Evolutionary conservation across 2,329 filamentous ascomycete genomes (phyloP), one percentile per base, ranked within the genome.

Genomic region (Dactylellina leptospora): DNA sequence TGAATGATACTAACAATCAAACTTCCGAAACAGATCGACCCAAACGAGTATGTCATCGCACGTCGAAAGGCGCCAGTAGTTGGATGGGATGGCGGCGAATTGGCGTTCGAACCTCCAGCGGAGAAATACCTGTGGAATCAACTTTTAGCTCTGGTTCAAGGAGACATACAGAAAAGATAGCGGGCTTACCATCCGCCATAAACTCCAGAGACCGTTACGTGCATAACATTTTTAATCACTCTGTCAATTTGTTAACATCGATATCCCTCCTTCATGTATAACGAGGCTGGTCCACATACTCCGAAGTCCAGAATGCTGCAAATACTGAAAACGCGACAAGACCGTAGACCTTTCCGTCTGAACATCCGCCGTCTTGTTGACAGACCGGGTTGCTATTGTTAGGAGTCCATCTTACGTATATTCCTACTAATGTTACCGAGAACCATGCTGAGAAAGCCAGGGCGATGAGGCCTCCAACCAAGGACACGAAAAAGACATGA

Each of bases 281-380:
- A 13, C 6, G 9, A 33, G 16, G 33, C 11, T 10, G 33, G 38
- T 23, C 9, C 6, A 53, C 82, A 85, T 90, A 93, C 79, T 97
- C 93, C 1, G 90, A 89, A 74, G 96, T 88, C 93, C 93, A 97
- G 81, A 96, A 97, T 81, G 88, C 91, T 58, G 92, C 89, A 77
- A 97, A 97, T 0, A 92, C 96, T 75, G 92, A 85, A 79, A 96
- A 97, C 16, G 89, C 90, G 3, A 96, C 82, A 27, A 97, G 81
- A 0, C 93, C 93, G 71, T 92, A 93, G 45, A 97, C 90, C 75
- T 88, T 93, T 55, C 83, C 91, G 4, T 82, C 84, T 71, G 90
- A 88, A 76, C 93, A 97, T 4, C 85, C 84, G 10, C 81, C 80
- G 3, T 68, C 64, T 11, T 10, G 6, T 18, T 58, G 68, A 74